phyloP scores from a whole-genome alignment of 441 rosid species.

The Manihot esculenta region DNA sequence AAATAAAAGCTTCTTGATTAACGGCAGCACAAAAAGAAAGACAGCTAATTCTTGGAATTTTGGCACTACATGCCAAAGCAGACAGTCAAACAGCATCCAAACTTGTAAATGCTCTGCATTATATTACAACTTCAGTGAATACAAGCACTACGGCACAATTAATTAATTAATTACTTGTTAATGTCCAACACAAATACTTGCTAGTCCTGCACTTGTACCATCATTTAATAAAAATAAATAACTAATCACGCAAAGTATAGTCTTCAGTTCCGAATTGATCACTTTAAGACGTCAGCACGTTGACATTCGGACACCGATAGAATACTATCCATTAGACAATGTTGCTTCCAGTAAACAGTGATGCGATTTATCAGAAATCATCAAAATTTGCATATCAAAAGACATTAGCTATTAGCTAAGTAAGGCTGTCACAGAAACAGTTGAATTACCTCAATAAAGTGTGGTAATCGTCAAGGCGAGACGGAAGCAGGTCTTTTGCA shows the following conservation, averaged over 20 bases:
- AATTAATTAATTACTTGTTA: neutral
- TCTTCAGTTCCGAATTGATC: neutral
- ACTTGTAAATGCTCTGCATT: neutral
- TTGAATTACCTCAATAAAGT: constrained; percentile 72
- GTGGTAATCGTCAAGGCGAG: constrained; percentile 77
- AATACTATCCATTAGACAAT: neutral
- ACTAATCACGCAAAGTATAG: neutral
- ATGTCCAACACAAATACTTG: neutral
- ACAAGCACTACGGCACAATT: neutral
- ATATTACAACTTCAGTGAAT: neutral
- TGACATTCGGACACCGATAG: neutral
- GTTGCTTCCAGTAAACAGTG: neutral
- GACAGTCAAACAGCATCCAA: neutral
- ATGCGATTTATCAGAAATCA: constrained; percentile 1
- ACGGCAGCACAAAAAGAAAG: neutral
- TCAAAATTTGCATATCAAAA: neutral
- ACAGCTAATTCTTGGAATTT: neutral
- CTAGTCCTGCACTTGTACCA: neutral
- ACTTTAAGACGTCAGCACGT: neutral
- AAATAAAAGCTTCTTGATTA: neutral
- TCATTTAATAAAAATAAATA: neutral
- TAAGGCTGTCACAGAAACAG: neutral
- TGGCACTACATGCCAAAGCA: neutral
- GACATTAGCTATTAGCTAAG: neutral
- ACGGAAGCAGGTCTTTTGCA: constrained; percentile 65